A percentile compares a stretch with the other conserved stretches of the same genome.
phyloP scores from a whole-genome alignment of 1,139 yeast species.

The Magnusiomyces sp. region DNA sequence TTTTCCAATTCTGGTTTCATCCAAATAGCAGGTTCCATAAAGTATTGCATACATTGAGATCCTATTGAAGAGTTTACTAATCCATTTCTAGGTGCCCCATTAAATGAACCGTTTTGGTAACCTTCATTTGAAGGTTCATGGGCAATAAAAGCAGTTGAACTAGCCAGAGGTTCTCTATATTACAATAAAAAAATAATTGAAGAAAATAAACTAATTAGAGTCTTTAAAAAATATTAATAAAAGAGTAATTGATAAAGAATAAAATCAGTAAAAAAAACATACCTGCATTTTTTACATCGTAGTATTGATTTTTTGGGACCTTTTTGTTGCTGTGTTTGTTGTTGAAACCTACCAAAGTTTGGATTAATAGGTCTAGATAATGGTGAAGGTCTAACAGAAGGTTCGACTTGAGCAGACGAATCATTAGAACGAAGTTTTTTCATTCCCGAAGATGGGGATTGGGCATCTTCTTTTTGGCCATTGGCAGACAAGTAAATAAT shows the following conservation, averaged over 20 bases:
- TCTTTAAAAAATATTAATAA: not conserved
- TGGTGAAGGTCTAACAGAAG: not conserved
- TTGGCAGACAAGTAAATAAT: constrained; percentile 1
- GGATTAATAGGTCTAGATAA: not conserved
- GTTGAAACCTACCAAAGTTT: not conserved
- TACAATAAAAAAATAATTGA: constrained; percentile 3
- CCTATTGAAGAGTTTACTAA: constrained; percentile 41
- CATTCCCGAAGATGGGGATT: not conserved
- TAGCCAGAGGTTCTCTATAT: constrained; percentile 38
- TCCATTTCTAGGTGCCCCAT: constrained; percentile 23
- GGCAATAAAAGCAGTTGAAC: constrained; percentile 28
- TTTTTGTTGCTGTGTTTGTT: not conserved
- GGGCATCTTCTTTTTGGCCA: not conserved
- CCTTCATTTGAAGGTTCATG: constrained; percentile 13
- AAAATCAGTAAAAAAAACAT: constrained; percentile 16
- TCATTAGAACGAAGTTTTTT: not conserved
- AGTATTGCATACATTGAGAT: constrained; percentile 77
- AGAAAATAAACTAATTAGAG: not conserved
- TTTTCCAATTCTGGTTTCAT: constrained; percentile 68
- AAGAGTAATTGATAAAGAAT: too few relatives aligned
- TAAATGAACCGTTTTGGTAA: constrained; percentile 1
- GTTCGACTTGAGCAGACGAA: not conserved
- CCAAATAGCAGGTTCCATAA: constrained; percentile 84
- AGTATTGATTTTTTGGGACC: constrained; percentile 30
- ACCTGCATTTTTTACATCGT: constrained; percentile 66